A percentile compares a stretch with the other conserved stretches of the same genome.
These are phyloP conservation scores for Saccharum officinarum DNA, from an alignment of 176 grass and related monocot species.

Conservation along the genomic window DNA sequence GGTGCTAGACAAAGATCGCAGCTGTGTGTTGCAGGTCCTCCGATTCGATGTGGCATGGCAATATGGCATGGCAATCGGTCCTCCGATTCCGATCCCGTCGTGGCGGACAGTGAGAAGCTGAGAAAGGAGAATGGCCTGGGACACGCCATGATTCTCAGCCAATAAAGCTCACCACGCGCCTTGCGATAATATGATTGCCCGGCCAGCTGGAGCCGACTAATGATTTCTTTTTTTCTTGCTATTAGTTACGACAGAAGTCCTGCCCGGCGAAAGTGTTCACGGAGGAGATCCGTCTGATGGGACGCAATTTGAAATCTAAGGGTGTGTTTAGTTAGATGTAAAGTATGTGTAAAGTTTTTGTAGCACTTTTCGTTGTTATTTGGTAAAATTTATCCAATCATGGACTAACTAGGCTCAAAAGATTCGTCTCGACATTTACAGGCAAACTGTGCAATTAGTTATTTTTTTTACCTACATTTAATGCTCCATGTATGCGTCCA, in stretches of 20 bases:
- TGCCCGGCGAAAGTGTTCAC: not conserved
- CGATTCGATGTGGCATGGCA: no score
- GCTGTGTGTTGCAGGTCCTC: conserved; percentile 1
- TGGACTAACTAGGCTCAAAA: no score
- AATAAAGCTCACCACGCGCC: not conserved
- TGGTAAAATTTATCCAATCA: no score
- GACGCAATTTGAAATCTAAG: not conserved
- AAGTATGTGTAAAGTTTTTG: no score
- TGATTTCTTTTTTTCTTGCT: not conserved
- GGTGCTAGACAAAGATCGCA: not conserved
- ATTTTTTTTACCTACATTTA: no score
- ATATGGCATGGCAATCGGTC: not conserved
- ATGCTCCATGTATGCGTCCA: no score
- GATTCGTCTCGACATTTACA: no score
- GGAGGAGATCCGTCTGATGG: not conserved
- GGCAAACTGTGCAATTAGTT: no score
- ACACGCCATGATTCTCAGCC: conserved; percentile 8
- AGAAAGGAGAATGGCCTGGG: not conserved
- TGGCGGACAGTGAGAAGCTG: not conserved
- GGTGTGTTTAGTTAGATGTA: no score
- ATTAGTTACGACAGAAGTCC: not conserved
- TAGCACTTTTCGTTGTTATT: no score
- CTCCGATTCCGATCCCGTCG: not conserved
- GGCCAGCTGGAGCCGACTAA: not conserved
- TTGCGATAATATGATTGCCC: not conserved